These are phyloP conservation scores for Melocanna baccifera DNA, from an alignment of 176 grass and related monocot species.

Conservation along the genomic window DNA sequence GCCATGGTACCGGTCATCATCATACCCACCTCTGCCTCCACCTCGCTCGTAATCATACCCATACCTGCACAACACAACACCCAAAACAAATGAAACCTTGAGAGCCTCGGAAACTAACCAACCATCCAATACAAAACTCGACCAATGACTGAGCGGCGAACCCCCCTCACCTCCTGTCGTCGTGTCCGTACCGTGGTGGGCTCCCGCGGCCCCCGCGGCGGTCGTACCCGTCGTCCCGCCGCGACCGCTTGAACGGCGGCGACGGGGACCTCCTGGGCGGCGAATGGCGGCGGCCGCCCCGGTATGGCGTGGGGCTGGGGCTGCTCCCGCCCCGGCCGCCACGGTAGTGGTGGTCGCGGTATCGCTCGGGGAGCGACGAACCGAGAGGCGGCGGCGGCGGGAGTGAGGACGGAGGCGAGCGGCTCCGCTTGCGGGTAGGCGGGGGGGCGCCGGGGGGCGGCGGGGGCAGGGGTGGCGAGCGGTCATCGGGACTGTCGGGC, in stretches of 20 bases:
- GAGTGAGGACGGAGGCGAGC: conserved; percentile 45
- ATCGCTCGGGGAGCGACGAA: conserved; percentile 56
- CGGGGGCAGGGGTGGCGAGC: conserved; percentile 43
- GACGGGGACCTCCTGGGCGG: conserved; percentile 65
- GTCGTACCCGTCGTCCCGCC: conserved; percentile 83
- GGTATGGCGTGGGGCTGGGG: conserved; percentile 64
- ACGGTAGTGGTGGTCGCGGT: conserved; percentile 49
- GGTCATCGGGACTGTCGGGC: conserved; percentile 53
- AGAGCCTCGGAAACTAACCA: background rate
- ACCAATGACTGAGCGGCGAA: background rate
- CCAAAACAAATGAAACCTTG: background rate
- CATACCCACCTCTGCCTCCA: conserved; percentile 71
- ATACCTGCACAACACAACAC: conserved; percentile 33
- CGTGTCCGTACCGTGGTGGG: conserved; percentile 53
- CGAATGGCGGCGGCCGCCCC: conserved; percentile 62
- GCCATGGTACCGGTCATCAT: conserved; percentile 67
- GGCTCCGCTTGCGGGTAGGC: conserved; percentile 57
- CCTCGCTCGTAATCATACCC: conserved; percentile 68
- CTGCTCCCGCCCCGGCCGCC: conserved; percentile 41
- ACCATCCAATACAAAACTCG: background rate
- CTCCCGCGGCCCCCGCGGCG: conserved; percentile 76
- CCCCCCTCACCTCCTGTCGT: conserved; percentile 19
- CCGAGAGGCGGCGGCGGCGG: conserved; percentile 51
- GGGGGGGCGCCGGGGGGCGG: conserved; percentile 48
- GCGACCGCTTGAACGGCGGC: conserved; percentile 71